Percentiles rank a stretch among this genome's conserved stretches.
Evolutionary conservation across 2,329 filamentous ascomycete species (phyloP).

Genomic region (Fusarium brevicatenulatum): DNA sequence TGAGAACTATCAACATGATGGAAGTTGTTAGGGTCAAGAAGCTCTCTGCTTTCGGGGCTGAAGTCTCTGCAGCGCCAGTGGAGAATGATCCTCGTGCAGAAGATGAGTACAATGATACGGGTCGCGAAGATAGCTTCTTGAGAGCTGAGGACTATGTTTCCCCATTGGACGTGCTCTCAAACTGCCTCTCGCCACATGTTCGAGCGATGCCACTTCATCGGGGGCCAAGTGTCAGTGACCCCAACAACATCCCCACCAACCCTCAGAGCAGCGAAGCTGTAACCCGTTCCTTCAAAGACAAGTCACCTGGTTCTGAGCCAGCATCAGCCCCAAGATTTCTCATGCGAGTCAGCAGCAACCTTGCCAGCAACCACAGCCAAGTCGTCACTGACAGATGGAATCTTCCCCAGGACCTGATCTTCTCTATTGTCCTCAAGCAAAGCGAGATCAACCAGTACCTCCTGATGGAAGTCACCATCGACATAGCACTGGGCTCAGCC

Average conservation of each 20-base stretch:
- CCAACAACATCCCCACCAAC: neutral
- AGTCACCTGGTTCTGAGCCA: neutral
- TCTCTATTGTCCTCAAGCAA: neutral
- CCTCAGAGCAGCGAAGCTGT: rapidly evolving
- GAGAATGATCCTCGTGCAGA: rapidly evolving
- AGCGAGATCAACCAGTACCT: neutral
- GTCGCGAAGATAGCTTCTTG: neutral
- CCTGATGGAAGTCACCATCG: neutral
- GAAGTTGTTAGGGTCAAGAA: neutral
- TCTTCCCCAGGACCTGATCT: neutral
- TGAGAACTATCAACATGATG: neutral
- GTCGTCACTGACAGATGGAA: neutral
- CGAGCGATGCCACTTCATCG: neutral
- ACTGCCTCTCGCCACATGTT: neutral
- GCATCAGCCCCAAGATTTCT: neutral
- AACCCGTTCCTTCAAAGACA: rapidly evolving
- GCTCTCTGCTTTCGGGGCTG: rapidly evolving
- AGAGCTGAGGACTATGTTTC: neutral
- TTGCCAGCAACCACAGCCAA: neutral
- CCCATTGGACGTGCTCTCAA: neutral
- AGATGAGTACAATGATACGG: rapidly evolving
- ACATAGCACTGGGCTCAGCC: neutral
- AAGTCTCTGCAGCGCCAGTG: rapidly evolving
- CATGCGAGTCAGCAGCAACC: neutral
- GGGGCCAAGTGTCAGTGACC: neutral